Conservation (phyloP, 495 filamentous ascomycete species). For the Cercophora newfieldiana region DNA sequence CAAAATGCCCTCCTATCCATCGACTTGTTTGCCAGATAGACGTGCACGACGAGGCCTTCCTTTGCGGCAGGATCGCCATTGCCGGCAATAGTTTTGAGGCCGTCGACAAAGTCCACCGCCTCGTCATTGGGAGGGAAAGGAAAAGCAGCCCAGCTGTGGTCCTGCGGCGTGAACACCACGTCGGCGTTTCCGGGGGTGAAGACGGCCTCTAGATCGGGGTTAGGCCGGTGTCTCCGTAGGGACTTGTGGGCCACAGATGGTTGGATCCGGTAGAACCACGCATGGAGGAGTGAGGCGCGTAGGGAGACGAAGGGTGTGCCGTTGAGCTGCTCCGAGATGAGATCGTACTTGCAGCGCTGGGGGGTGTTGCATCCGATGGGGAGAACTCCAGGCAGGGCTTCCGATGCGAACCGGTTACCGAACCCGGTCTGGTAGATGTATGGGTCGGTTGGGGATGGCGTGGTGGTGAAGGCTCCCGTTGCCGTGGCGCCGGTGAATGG, state of each 20-base stretch:
- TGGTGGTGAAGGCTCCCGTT: slow-evolving; percentile 13
- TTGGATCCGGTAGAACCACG: slow-evolving; percentile 83
- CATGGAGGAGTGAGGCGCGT: slow-evolving; percentile 74
- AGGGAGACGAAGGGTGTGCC: slow-evolving; percentile 86
- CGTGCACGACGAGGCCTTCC: slow-evolving; percentile 70
- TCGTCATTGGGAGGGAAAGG: slow-evolving; percentile 50
- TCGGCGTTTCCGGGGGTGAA: not conserved
- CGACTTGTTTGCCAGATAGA: slow-evolving; percentile 73
- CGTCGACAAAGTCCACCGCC: slow-evolving; percentile 70
- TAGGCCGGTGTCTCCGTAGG: slow-evolving; percentile 47
- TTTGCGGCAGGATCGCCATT: slow-evolving; percentile 77
- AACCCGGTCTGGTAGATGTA: slow-evolving; percentile 23
- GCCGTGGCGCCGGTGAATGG: slow-evolving; percentile 13
- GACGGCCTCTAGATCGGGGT: not conserved
- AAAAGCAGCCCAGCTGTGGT: not conserved
- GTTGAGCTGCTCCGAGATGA: slow-evolving; percentile 85
- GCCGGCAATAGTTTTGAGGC: slow-evolving; percentile 70
- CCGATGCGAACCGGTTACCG: slow-evolving; percentile 27
- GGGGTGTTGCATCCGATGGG: slow-evolving; percentile 71
- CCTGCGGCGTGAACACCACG: not conserved
- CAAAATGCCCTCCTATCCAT: slow-evolving; percentile 76
- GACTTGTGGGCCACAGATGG: slow-evolving; percentile 77
- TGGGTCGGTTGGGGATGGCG: slow-evolving; percentile 15
- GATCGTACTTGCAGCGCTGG: slow-evolving; percentile 72
- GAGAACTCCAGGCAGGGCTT: slow-evolving; percentile 44